phyloP scores from a whole-genome alignment of 495 filamentous ascomycete species.

The Neurospora terricola region DNA sequence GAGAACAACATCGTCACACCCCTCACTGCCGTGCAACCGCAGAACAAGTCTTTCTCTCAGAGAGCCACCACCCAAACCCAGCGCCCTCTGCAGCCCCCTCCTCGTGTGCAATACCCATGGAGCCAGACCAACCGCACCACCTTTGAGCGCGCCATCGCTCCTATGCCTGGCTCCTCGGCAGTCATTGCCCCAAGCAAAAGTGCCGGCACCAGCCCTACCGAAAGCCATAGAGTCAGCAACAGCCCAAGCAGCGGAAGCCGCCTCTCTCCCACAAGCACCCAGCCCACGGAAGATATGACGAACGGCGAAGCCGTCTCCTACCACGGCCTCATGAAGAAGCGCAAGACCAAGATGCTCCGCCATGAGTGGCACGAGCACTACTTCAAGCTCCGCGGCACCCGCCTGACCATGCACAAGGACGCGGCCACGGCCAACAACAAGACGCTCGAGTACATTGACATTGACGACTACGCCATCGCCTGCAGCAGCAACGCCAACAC shows the following conservation, averaged over 20 bases:
- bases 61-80: slow-evolving; percentile 17
- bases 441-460: slow-evolving; percentile 74
- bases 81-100: slow-evolving; percentile 33
- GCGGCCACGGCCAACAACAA: slow-evolving; percentile 39
- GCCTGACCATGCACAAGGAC: slow-evolving; percentile 72
- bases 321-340: slow-evolving; percentile 88
- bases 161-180: slow-evolving; percentile 14
- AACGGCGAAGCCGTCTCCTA: slow-evolving; percentile 46
- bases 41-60: slow-evolving; percentile 25
- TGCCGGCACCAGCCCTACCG: slow-evolving; percentile 26
- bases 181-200: slow-evolving; percentile 5
- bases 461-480: slow-evolving; percentile 90
- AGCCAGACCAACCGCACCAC: slow-evolving; percentile 27
- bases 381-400: slow-evolving; percentile 76
- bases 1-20: slow-evolving; percentile 33
- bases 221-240: slow-evolving; percentile 15
- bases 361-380: slow-evolving; percentile 92
- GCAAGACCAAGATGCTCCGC: slow-evolving; percentile 75
- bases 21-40: slow-evolving; percentile 10
- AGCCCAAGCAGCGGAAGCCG: slow-evolving; percentile 45
- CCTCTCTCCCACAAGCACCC: slow-evolving; percentile 17
- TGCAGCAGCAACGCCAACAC: slow-evolving; percentile 65
- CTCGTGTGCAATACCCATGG: slow-evolving; percentile 40
- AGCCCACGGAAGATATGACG: slow-evolving; percentile 24
- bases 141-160: slow-evolving; percentile 29